Evolutionary conservation across 2,329 filamentous ascomycete genomes (phyloP), one percentile per base, ranked within the genome.

Genomic region (Penicillium italicum): DNA sequence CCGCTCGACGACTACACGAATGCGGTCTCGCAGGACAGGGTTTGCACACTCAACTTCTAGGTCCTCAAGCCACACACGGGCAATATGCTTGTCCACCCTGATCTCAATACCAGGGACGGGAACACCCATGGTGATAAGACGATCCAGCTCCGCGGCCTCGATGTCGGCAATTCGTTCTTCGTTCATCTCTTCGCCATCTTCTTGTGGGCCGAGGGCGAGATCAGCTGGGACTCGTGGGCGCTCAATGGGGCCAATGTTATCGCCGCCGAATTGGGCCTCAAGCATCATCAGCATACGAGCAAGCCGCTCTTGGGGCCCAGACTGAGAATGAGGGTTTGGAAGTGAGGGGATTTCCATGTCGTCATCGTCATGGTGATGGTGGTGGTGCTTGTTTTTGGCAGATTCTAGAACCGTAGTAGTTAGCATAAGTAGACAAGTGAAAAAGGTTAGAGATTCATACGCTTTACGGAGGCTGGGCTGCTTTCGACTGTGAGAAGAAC

Each of bases 191-290:
- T 74, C 66, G 12, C 58, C 52, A 3, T 56, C 58, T 22, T 63
- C 63, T 22, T 59, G 22, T 6, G 42, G 50, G 4, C 60, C 61
- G 30, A 66, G 59, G 11, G 59, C 55, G 8, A 59, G 53, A 36
- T 69, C 62, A 1, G 61, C 45, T 9, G 52, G 72, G 36, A 77
- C 65, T 72, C 72, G 85, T 82, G 57, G 91, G 77, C 68, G 77
- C 22, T 86, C 82, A 62, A 97, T 89, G 5, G 93, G 91, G 0
- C 83, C 80, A 54, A 97, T 86, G 57, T 55, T 55, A 16, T 90
- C 87, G 61, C 94, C 87, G 59, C 94, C 94, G 69, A 99, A 99
- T 72, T 99, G 94, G 3, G 92, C 90, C 78, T 99, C 94, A 14
- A 99, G 86, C 78, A 99, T 96, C 85, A 96, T 90, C 76, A 95